Conservation (phyloP, 306 rosid genomes). For the Pyrus betulifolia region DNA sequence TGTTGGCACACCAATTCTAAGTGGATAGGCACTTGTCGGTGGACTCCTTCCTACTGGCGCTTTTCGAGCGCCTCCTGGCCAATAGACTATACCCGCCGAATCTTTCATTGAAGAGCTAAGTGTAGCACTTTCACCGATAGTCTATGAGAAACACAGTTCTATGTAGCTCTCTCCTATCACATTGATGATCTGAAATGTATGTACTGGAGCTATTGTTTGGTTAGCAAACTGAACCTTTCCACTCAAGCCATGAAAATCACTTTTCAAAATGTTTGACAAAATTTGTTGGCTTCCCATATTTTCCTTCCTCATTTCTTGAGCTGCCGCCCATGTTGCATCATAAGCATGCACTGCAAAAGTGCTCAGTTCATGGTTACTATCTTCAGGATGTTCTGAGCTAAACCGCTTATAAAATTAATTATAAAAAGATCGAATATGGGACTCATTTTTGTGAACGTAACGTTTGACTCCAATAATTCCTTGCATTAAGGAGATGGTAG, state of each 20-base stretch:
- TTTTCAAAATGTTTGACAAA: constrained; percentile 17
- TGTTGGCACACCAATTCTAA: neutral
- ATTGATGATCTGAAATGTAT: constrained; percentile 25
- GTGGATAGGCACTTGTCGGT: neutral
- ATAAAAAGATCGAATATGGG: constrained; percentile 11
- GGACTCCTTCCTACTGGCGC: constrained; percentile 13
- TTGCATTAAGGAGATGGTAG: constrained; percentile 31
- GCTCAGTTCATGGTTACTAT: constrained; percentile 40
- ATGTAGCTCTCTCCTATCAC: neutral
- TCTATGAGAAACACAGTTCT: constrained; percentile 11
- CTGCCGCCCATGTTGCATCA: constrained; percentile 30
- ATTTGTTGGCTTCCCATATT: neutral
- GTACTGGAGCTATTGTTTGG: constrained; percentile 7
- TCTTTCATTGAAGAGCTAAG: neutral
- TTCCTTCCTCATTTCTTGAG: constrained; percentile 24
- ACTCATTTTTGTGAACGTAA: constrained; percentile 11
- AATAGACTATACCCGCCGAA: neutral
- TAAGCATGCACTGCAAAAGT: constrained; percentile 35
- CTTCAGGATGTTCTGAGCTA: constrained; percentile 24
- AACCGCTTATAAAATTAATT: constrained; percentile 10
- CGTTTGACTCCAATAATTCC: constrained; percentile 39
- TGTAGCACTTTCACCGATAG: neutral
- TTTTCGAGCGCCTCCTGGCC: constrained; percentile 10
- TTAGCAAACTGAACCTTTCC: constrained; percentile 14
- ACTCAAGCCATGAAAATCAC: constrained; percentile 15